These are phyloP conservation scores for Tubosaeta sp. DNA, from an alignment of 768 basidiomycete genomes.

Conservation along the genomic window DNA sequence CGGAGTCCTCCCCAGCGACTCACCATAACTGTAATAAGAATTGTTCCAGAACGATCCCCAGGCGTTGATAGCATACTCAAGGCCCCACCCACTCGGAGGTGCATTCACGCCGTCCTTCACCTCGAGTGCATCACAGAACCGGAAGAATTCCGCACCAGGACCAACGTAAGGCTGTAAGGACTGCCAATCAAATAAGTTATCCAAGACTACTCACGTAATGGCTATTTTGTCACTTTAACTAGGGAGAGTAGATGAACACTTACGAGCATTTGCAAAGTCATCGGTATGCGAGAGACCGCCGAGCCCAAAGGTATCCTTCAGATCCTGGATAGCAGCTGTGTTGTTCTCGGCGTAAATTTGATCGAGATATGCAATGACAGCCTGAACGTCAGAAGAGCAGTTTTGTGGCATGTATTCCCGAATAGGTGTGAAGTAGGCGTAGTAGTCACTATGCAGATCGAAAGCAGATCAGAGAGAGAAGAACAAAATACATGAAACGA, in stretches of 20 bases:
- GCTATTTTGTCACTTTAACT: conserved; percentile 3
- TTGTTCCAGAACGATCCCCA: conserved; percentile 59
- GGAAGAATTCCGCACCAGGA: conserved; percentile 32
- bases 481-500: not conserved
- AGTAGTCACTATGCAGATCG: conserved; percentile 17
- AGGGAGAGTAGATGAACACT: conserved; percentile 11
- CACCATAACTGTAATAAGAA: conserved; percentile 44
- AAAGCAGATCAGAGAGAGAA: not conserved
- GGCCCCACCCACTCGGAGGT: conserved; percentile 51
- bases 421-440: conserved; percentile 66
- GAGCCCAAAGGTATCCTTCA: conserved; percentile 61
- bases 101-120: conserved; percentile 41
- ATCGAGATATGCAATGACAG: conserved; percentile 60
- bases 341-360: conserved; percentile 46
- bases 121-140: conserved; percentile 39
- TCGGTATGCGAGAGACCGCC: conserved; percentile 54
- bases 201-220: conserved; percentile 38
- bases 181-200: conserved; percentile 68
- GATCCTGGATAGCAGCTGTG: conserved; percentile 41
- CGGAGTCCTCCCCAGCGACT: conserved; percentile 19
- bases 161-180: conserved; percentile 48
- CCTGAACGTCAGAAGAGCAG: conserved; percentile 69
- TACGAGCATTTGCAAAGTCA: conserved; percentile 59
- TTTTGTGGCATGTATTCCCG: conserved; percentile 64
- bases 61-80: conserved; percentile 53